A percentile compares a stretch with the other conserved stretches of the same genome.
phyloP scores from a whole-genome alignment of 1,139 yeast species.

The Yamadazyma atmosphaerica region DNA sequence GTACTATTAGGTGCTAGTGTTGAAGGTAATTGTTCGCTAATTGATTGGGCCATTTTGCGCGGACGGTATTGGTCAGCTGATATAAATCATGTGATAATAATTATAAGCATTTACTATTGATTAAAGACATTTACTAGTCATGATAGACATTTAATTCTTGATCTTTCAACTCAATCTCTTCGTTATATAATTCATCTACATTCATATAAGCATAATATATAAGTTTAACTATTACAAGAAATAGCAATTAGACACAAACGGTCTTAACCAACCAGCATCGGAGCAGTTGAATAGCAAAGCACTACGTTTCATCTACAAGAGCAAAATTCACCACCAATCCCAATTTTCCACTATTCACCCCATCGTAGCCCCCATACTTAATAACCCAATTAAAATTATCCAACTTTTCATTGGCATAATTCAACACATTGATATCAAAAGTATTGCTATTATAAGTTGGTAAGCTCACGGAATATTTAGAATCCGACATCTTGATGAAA shows the following conservation, averaged over 20 bases:
- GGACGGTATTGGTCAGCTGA: no score
- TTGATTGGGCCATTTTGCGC: slow-evolving; percentile 9
- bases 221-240: no score
- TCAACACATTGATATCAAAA: slow-evolving; percentile 41
- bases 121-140: no score
- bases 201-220: no score
- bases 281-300: no score
- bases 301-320: slow-evolving; percentile 31
- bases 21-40: slow-evolving; percentile 4
- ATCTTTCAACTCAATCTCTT: no score
- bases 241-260: no score
- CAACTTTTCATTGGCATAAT: slow-evolving; percentile 42
- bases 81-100: no score
- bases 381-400: slow-evolving; percentile 48
- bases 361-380: slow-evolving; percentile 40
- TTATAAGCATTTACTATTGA: no score
- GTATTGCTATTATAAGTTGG: slow-evolving; percentile 41
- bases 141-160: no score
- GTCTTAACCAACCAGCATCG: no score
- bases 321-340: slow-evolving; percentile 45
- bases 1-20: not conserved
- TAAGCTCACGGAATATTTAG: slow-evolving; percentile 40
- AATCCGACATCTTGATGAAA: slow-evolving; percentile 41
- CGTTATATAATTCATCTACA: no score
- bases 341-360: slow-evolving; percentile 34